Percentiles rank a stretch among this genome's conserved stretches.
These are phyloP conservation scores for Rhipidocladum racemiflorum DNA, from an alignment of 176 grass and related monocot species.

Conservation along the genomic window DNA sequence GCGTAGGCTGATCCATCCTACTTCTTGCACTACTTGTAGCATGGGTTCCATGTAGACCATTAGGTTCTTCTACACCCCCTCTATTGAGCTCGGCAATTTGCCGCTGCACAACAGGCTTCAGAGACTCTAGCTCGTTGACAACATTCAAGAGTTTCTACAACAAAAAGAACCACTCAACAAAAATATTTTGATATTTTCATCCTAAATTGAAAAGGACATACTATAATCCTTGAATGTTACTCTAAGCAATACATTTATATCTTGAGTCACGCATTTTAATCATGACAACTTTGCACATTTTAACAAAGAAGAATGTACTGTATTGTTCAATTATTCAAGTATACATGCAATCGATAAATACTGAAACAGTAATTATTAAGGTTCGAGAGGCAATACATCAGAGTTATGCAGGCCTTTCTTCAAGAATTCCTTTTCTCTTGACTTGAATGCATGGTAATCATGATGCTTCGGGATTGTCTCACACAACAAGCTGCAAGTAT, in stretches of 20 bases:
- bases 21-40: slow-evolving; percentile 19
- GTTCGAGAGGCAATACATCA: slow-evolving; percentile 24
- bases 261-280: not conserved
- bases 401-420: slow-evolving; percentile 59
- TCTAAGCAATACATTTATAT: not conserved
- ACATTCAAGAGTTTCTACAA: slow-evolving; percentile 83
- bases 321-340: not conserved
- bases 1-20: slow-evolving; percentile 29
- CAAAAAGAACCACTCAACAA: not conserved
- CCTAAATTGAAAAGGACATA: not conserved
- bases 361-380: slow-evolving; percentile 17
- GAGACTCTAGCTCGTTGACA: slow-evolving; percentile 73
- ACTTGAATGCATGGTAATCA: slow-evolving; percentile 70
- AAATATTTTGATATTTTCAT: not conserved
- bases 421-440: slow-evolving; percentile 59
- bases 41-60: slow-evolving; percentile 28
- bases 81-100: slow-evolving; percentile 60
- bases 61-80: slow-evolving; percentile 27
- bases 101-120: slow-evolving; percentile 71
- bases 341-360: slow-evolving; percentile 19
- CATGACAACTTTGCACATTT: not conserved
- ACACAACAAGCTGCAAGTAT: slow-evolving; percentile 62
- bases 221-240: not conserved
- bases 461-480: slow-evolving; percentile 89
- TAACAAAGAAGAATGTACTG: not conserved